phyloP scores from a whole-genome alignment of 805 yeast species.

The Candida nemodendra region DNA sequence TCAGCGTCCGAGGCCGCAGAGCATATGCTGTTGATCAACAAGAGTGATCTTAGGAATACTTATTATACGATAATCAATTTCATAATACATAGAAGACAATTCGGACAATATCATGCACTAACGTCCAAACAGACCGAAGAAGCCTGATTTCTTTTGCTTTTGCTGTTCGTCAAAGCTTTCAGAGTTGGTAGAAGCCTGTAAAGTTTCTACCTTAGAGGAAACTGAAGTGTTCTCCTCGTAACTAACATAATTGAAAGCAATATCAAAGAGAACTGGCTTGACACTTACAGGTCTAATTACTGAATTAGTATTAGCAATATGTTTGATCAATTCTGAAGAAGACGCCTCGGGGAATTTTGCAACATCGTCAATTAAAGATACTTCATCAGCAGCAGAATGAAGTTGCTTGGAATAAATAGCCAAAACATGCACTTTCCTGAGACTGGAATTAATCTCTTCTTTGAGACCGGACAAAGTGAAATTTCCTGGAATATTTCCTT shows the following conservation, averaged over 20 bases:
- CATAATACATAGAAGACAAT: too few relatives aligned
- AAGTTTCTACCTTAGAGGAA: conserved; percentile 9
- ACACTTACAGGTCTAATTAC: conserved; percentile 60
- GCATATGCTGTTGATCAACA: too few relatives aligned
- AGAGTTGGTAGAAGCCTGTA: not conserved
- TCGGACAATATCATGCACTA: too few relatives aligned
- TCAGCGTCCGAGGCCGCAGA: too few relatives aligned
- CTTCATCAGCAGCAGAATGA: conserved; percentile 9
- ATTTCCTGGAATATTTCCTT: conserved; percentile 42
- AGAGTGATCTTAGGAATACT: too few relatives aligned
- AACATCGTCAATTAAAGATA: conserved; percentile 31
- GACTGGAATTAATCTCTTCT: conserved; percentile 16
- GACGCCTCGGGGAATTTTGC: conserved; percentile 30
- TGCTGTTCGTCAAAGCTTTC: not conserved
- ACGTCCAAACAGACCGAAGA: conserved; percentile 73
- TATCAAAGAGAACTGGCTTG: conserved; percentile 89
- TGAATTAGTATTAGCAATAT: conserved; percentile 30
- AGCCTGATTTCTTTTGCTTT: conserved; percentile 55
- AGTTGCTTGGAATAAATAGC: conserved; percentile 43
- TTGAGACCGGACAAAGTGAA: conserved; percentile 30
- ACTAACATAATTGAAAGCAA: conserved; percentile 79
- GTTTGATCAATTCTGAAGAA: conserved; percentile 30
- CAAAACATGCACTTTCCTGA: conserved; percentile 42
- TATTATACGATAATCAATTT: too few relatives aligned
- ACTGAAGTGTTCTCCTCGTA: conserved; percentile 37